Conservation (phyloP, 2,329 filamentous ascomycete species). For the Cryphonectria carpinicola region DNA sequence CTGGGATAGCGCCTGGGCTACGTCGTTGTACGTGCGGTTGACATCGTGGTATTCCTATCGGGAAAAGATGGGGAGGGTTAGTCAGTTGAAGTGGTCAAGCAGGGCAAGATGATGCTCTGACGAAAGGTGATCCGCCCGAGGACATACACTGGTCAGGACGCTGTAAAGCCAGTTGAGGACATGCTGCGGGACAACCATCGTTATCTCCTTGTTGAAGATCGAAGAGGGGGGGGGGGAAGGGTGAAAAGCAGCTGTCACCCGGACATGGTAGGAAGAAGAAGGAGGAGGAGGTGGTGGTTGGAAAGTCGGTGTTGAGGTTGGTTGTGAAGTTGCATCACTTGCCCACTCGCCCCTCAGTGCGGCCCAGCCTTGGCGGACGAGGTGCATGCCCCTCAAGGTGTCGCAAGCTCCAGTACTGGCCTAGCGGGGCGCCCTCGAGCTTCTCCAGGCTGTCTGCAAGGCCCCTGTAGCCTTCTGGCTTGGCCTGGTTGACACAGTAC, state of each 20-base stretch:
- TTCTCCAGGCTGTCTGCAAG: neutral
- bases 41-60: slow-evolving; percentile 88
- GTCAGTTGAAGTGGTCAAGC: slow-evolving; percentile 21
- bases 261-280: slow-evolving; percentile 10
- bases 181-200: slow-evolving; percentile 80
- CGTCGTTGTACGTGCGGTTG: slow-evolving; percentile 89
- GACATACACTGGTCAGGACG: slow-evolving; percentile 74
- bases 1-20: slow-evolving; percentile 78
- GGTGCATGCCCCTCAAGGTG: neutral
- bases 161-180: slow-evolving; percentile 95
- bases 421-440: neutral
- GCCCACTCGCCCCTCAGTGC: neutral
- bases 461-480: neutral
- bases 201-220: slow-evolving; percentile 33
- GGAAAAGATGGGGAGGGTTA: slow-evolving; percentile 14
- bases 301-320: neutral
- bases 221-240: neutral
- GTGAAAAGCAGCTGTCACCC: slow-evolving; percentile 6
- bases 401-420: slow-evolving; percentile 4
- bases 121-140: neutral
- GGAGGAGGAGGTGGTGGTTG: slow-evolving; percentile 29
- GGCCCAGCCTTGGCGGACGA: neutral
- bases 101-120: slow-evolving; percentile 8
- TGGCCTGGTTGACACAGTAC: neutral
- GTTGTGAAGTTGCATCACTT: slow-evolving; percentile 8